A percentile compares a stretch with the other conserved stretches of the same genome.
Evolutionary conservation across 2,329 filamentous ascomycete genomes (phyloP).

Genomic region (Didymella exigua): DNA sequence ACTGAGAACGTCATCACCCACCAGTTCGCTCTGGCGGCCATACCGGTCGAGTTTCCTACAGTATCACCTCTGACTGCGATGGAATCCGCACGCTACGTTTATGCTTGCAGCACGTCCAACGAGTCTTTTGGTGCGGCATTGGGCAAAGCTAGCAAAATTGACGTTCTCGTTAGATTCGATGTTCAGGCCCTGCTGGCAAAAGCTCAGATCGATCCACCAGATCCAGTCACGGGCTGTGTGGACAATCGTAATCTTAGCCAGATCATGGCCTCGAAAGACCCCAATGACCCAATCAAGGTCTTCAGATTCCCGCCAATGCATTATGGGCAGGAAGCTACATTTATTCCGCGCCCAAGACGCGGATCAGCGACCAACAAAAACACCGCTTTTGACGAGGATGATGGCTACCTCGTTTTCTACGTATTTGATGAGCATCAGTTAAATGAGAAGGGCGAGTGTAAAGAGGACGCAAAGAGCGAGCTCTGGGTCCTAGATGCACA

Average conservation of each 20-base stretch:
- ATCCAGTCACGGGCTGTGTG: constrained; percentile 64
- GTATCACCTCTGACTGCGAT: constrained; percentile 62
- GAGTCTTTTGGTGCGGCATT: constrained; percentile 64
- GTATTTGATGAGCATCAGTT: constrained; percentile 73
- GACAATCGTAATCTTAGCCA: constrained; percentile 62
- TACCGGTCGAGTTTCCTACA: constrained; percentile 72
- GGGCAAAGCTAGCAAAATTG: constrained; percentile 70
- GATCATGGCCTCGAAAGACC: constrained; percentile 52
- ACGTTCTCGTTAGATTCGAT: constrained; percentile 68
- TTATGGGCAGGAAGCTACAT: constrained; percentile 71
- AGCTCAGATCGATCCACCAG: constrained; percentile 55
- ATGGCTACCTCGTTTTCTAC: constrained; percentile 71
- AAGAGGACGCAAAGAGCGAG: constrained; percentile 57
- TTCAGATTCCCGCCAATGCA: constrained; percentile 66
- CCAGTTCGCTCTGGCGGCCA: constrained; percentile 68
- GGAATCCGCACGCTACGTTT: constrained; percentile 65
- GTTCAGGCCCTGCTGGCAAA: constrained; percentile 58
- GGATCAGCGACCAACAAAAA: constrained; percentile 2
- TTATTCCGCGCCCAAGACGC: constrained; percentile 55
- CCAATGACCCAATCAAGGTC: constrained; percentile 63
- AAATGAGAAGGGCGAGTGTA: constrained; percentile 56
- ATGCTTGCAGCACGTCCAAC: constrained; percentile 68
- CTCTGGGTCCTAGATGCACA: constrained; percentile 71
- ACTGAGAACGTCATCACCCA: constrained; percentile 56
- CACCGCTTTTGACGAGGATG: constrained; percentile 58